Evolutionary conservation across 371 early-diverging fungal genomes (phyloP), one percentile per base, ranked within the genome.

Genomic region (Parasitella parasitica): DNA sequence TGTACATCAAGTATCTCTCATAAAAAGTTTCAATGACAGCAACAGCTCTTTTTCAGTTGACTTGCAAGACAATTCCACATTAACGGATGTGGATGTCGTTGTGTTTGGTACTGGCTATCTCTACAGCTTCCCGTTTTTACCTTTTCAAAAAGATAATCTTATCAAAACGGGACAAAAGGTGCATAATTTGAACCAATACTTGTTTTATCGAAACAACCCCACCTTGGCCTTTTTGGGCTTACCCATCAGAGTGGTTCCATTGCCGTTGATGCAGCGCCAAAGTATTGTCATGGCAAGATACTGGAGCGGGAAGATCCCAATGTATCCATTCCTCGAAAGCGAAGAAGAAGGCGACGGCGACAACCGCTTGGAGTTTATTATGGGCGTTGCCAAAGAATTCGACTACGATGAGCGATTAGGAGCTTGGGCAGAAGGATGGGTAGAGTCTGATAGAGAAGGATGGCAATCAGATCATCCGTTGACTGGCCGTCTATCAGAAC

Each of bases 101-200:
- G 68, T 89, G 0, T 86, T 83, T 57, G 86, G 84, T 15, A 89
- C 90, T 0, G 90, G 87, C 0, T 88, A 86, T 59, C 65, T 83
- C 0, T 85, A 77, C 49, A 75, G 78, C 6, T 83, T 74, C 54
- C 90, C 90, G 6, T 89, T 88, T 51, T 24, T 70, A 6, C 66
- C 71, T 6, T 70, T 71, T 34, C 67, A 71, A 26, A 35, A 43
- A 32, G 58, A 63, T 3, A 30, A 59, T 6, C 46, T 79, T 43
- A 66, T 82, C 18, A 63, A 67, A 4, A 76, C 82, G 22, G 83
- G 82, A 3, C 72, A 76, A 32, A 70, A 69, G 15, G 81, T 84
- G 4, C 56, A 66, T 24, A 70, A 82, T 27, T 49, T 88, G 20
- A 76, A 75, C 54, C 64, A 76, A 26, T 71, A 73, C 28, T 53